Evolutionary conservation across 2,329 filamentous ascomycete genomes (phyloP).

Genomic region (Xylariomycetidae sp.): DNA sequence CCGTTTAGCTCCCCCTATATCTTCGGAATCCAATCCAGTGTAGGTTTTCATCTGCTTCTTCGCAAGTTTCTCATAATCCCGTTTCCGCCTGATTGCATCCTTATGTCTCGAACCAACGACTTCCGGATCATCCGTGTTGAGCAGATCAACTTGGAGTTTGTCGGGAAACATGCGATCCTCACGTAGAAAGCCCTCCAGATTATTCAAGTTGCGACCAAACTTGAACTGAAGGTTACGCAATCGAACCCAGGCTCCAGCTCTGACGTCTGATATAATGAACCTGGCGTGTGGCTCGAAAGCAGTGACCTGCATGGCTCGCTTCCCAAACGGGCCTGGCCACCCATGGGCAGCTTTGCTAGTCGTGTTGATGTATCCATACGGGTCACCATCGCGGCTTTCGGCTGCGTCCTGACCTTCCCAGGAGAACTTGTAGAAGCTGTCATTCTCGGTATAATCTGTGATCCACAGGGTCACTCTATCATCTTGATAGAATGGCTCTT

Average conservation of each 20-base stretch:
- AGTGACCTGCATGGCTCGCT: slow-evolving; percentile 65
- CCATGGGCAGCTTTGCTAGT: slow-evolving; percentile 25
- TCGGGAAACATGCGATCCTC: slow-evolving; percentile 44
- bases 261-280: slow-evolving; percentile 52
- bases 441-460: slow-evolving; percentile 77
- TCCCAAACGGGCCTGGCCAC: slow-evolving; percentile 76
- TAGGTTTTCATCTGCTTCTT: slow-evolving; percentile 21
- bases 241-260: slow-evolving; percentile 56
- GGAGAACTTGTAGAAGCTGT: slow-evolving; percentile 51
- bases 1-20: slow-evolving; percentile 12
- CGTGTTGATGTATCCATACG: slow-evolving; percentile 46
- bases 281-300: slow-evolving; percentile 64
- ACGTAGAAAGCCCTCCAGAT: slow-evolving; percentile 69
- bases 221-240: slow-evolving; percentile 73
- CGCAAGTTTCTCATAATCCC: slow-evolving; percentile 51
- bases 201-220: slow-evolving; percentile 41
- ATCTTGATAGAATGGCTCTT: slow-evolving; percentile 36
- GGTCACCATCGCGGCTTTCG: slow-evolving; percentile 44
- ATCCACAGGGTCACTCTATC: slow-evolving; percentile 63
- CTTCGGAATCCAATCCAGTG: slow-evolving; percentile 6
- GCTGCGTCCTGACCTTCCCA: slow-evolving; percentile 24
- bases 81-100: slow-evolving; percentile 58
- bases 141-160: slow-evolving; percentile 54
- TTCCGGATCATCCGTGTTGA: slow-evolving; percentile 39
- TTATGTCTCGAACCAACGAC: slow-evolving; percentile 44